phyloP scores from a whole-genome alignment of 108 stramenopile genomes.

The Asterionellopsis glacialis region DNA sequence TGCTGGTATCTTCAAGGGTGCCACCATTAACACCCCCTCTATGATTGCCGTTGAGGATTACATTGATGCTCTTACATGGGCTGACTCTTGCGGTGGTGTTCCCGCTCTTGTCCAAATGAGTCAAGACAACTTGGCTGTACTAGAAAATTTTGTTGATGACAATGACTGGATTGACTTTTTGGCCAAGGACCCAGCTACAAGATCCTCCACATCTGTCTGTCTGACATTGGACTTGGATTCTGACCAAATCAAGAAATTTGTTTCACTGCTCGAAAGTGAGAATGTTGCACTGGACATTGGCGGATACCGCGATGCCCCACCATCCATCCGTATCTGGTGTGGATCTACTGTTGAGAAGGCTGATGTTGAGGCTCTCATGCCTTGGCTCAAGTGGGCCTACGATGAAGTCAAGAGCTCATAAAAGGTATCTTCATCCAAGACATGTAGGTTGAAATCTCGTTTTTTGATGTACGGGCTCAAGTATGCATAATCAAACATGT shows the following conservation, averaged over 20 bases:
- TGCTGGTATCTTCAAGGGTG: slow-evolving; percentile 92
- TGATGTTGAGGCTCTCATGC: slow-evolving; percentile 96
- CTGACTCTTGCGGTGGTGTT: slow-evolving; percentile 90
- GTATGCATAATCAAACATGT: too few relatives aligned
- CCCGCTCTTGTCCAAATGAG: slow-evolving; percentile 89
- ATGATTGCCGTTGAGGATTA: slow-evolving; percentile 99
- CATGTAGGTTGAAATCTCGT: too few relatives aligned
- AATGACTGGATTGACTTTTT: slow-evolving; percentile 97
- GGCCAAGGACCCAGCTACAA: slow-evolving; percentile 91
- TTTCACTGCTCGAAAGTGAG: slow-evolving; percentile 88
- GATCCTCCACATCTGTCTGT: slow-evolving; percentile 97
- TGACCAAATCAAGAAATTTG: slow-evolving; percentile 96
- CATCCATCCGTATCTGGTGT: slow-evolving; percentile 99
- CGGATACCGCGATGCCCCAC: slow-evolving; percentile 99
- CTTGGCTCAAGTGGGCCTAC: slow-evolving; percentile 98
- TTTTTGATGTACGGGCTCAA: too few relatives aligned
- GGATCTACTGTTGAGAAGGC: slow-evolving; percentile 97
- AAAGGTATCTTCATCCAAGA: background rate
- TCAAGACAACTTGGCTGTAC: slow-evolving; percentile 84
- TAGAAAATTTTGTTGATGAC: slow-evolving; percentile 90
- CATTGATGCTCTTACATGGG: slow-evolving; percentile 97
- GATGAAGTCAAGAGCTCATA: slow-evolving; percentile 62
- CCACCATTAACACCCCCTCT: slow-evolving; percentile 99
- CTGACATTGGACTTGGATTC: slow-evolving; percentile 88
- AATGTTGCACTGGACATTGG: slow-evolving; percentile 97